A percentile compares a stretch with the other conserved stretches of the same genome.
Conservation (phyloP, 257 asterid species). For the Ehretia macrophylla region DNA sequence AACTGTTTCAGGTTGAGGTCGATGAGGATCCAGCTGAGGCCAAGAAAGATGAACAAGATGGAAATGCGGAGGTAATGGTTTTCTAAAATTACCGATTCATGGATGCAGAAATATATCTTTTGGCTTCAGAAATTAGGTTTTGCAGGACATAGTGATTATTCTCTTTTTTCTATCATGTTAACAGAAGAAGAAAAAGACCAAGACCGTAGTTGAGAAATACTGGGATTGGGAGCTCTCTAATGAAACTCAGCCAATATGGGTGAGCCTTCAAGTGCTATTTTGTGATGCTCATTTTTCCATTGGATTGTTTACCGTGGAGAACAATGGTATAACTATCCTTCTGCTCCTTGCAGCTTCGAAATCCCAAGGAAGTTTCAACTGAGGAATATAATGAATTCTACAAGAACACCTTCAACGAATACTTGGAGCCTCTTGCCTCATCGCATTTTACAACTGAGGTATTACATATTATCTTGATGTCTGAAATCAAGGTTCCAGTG, state of each 20-base stretch:
- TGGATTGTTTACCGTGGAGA: background rate
- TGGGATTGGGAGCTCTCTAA: slow-evolving; percentile 99
- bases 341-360: slow-evolving; percentile 71
- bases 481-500: background rate
- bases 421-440: slow-evolving; percentile 93
- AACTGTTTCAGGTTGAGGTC: slow-evolving; percentile 70
- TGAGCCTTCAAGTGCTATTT: slow-evolving; percentile 30
- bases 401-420: slow-evolving; percentile 85
- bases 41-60: slow-evolving; percentile 58
- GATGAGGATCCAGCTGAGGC: slow-evolving; percentile 84
- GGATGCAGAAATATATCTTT: too few species aligned
- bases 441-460: slow-evolving; percentile 99
- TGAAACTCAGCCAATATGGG: slow-evolving; percentile 98
- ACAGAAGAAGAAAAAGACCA: slow-evolving; percentile 94
- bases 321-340: background rate
- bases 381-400: slow-evolving; percentile 94
- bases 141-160: slow-evolving; percentile 3
- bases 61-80: slow-evolving; percentile 55
- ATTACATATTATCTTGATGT: background rate
- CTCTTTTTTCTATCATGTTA: slow-evolving; percentile 15
- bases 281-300: background rate
- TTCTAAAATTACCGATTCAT: slow-evolving; percentile 2
- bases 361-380: slow-evolving; percentile 79
- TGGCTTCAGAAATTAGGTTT: background rate
- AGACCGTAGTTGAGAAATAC: slow-evolving; percentile 82